Evolutionary conservation across 345 rosid species (phyloP).

Genomic region (Aquilaria sinensis): DNA sequence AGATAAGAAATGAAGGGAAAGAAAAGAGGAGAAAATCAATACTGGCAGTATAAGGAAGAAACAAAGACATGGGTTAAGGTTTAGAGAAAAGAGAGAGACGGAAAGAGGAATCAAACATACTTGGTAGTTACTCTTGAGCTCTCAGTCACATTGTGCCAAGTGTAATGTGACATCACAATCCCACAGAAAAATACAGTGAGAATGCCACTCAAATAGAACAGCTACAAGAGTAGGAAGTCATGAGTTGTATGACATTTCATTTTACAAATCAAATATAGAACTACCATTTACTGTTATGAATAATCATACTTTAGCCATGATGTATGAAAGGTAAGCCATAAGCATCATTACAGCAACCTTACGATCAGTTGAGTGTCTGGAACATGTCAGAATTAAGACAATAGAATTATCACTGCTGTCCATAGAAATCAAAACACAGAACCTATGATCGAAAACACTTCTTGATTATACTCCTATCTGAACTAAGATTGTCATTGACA

Average conservation of each 20-base stretch:
- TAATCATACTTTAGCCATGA: conserved; percentile 73
- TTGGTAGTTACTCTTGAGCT: too few relatives aligned
- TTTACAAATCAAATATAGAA: conserved; percentile 4
- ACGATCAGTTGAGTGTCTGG: conserved; percentile 87
- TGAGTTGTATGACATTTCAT: not conserved
- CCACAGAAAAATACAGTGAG: conserved; percentile 90
- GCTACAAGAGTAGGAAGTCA: conserved; percentile 37
- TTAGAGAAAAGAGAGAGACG: too few relatives aligned
- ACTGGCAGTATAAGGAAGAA: too few relatives aligned
- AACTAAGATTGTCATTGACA: too few relatives aligned
- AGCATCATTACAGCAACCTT: conserved; percentile 88
- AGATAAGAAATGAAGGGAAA: too few relatives aligned
- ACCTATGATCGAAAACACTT: too few relatives aligned
- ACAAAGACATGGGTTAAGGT: too few relatives aligned
- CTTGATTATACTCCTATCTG: too few relatives aligned
- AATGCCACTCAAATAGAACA: conserved; percentile 72
- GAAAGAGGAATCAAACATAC: too few relatives aligned
- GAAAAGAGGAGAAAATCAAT: too few relatives aligned
- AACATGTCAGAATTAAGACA: conserved; percentile 17
- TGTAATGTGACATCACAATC: conserved; percentile 90
- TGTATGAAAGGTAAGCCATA: conserved; percentile 87
- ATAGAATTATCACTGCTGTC: too few relatives aligned
- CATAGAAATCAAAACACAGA: not conserved
- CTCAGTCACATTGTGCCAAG: too few relatives aligned
- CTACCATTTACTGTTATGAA: not conserved